phyloP scores from a whole-genome alignment of 495 filamentous ascomycete genomes.

The Tuber umbilicatum region DNA sequence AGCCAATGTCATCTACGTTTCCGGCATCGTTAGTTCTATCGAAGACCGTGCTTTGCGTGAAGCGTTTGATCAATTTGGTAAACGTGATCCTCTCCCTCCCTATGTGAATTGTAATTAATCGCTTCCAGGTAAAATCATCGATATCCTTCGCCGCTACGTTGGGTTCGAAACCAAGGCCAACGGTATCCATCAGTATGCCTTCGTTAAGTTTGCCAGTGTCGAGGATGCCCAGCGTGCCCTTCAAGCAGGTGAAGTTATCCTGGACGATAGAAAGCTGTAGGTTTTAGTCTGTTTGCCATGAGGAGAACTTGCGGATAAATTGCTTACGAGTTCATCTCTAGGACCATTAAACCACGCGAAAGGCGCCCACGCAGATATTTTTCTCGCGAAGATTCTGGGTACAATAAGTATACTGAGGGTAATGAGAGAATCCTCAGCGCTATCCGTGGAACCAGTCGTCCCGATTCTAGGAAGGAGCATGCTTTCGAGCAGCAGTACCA shows the following conservation, averaged over 20 bases:
- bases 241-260: slow-evolving; percentile 29
- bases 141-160: slow-evolving; percentile 33
- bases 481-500: not conserved
- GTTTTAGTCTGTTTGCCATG: not conserved
- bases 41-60: slow-evolving; percentile 32
- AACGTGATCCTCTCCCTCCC: not conserved
- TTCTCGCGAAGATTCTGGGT: not conserved
- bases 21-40: slow-evolving; percentile 28
- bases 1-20: slow-evolving; percentile 37
- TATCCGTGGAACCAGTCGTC: not conserved
- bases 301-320: not conserved
- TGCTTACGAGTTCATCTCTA: slow-evolving; percentile 10
- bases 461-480: not conserved
- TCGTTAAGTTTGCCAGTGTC: slow-evolving; percentile 34
- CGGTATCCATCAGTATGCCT: slow-evolving; percentile 38
- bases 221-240: slow-evolving; percentile 40
- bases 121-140: slow-evolving; percentile 23
- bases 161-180: slow-evolving; percentile 31
- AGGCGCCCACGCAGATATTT: slow-evolving; percentile 16
- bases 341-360: slow-evolving; percentile 38
- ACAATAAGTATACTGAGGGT: not conserved
- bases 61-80: slow-evolving; percentile 40
- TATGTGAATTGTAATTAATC: slow-evolving; percentile 5
- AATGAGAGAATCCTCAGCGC: not conserved
- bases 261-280: slow-evolving; percentile 38